Evolutionary conservation across 2,329 filamentous ascomycete genomes (phyloP).

Genomic region (Lasiodiplodia sp.): DNA sequence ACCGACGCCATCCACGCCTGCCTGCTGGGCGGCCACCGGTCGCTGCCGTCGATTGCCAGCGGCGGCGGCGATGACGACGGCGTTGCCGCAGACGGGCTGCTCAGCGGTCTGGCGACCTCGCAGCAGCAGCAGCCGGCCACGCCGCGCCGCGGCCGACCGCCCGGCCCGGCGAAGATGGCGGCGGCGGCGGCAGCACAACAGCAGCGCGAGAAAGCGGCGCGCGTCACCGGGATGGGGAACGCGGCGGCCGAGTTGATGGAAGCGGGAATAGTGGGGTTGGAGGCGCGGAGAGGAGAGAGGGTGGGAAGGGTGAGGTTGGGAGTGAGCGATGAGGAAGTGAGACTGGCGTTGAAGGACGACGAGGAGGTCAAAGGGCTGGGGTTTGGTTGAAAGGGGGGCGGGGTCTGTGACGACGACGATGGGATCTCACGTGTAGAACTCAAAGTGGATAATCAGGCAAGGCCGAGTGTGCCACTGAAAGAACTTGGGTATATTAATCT

Average conservation of each 20-base stretch:
- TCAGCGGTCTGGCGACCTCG: slow-evolving; percentile 30
- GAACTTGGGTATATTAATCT: slow-evolving; percentile 19
- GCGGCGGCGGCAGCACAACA: slow-evolving; percentile 41
- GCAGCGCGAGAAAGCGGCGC: slow-evolving; percentile 49
- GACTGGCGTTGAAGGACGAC: slow-evolving; percentile 87
- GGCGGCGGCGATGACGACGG: slow-evolving; percentile 35
- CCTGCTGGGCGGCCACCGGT: slow-evolving; percentile 57
- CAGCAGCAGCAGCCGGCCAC: neutral
- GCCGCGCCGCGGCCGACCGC: slow-evolving; percentile 35
- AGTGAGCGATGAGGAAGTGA: slow-evolving; percentile 90
- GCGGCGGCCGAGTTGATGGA: slow-evolving; percentile 86
- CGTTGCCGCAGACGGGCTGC: slow-evolving; percentile 32
- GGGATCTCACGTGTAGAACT: neutral
- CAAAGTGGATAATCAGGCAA: neutral
- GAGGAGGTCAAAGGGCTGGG: slow-evolving; percentile 83
- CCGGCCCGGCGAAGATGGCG: slow-evolving; percentile 39
- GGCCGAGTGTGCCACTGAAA: neutral
- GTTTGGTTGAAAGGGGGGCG: slow-evolving; percentile 48
- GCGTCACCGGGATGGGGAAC: slow-evolving; percentile 68
- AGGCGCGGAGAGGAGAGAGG: slow-evolving; percentile 78
- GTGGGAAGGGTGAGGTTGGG: slow-evolving; percentile 86
- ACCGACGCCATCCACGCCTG: slow-evolving; percentile 68
- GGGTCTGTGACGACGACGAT: neutral
- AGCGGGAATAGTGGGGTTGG: slow-evolving; percentile 85
- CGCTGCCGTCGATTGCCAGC: neutral